A percentile compares a stretch with the other conserved stretches of the same genome.
Evolutionary conservation across 306 rosid genomes (phyloP).

Genomic region (Cucumis sativus): Cucumber_9930_V3 NC_026659.2:26534501-26535000

Average conservation of each 20-base stretch:
- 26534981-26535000: too few species aligned
- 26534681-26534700: neutral
- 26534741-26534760: conserved; percentile 55
- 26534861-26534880: too few species aligned
- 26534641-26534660: neutral
- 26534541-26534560: conserved; percentile 50
- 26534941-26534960: too few species aligned
- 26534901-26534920: too few species aligned
- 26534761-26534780: conserved; percentile 32
- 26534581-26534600: conserved; percentile 58
- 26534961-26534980: too few species aligned
- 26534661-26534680: neutral
- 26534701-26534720: conserved; percentile 24
- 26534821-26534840: too few species aligned
- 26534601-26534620: neutral
- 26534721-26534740: conserved; percentile 83
- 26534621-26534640: neutral
- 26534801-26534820: too few species aligned
- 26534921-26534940: too few species aligned
- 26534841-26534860: too few species aligned
- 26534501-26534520: neutral
- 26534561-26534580: conserved; percentile 46
- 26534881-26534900: too few species aligned
- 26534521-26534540: conserved; percentile 64
- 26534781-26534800: neutral